Conservation (phyloP, 352 stramenopile genomes). For the Globisporangium paroecandrum region DNA sequence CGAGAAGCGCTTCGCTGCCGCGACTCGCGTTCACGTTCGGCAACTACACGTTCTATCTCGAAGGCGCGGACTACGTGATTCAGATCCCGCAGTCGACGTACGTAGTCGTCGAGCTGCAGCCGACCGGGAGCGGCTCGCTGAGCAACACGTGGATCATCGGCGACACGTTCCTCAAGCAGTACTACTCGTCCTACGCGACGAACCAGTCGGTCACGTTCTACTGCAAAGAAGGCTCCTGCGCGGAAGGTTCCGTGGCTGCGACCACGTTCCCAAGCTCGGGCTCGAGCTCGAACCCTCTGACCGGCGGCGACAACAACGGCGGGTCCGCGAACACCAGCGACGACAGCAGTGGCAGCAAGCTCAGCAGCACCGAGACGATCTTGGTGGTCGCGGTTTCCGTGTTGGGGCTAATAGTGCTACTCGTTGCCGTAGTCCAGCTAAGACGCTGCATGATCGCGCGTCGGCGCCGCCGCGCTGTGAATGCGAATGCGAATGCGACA, state of each 20-base stretch:
- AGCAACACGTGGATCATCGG: slow-evolving; percentile 72
- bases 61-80: slow-evolving; percentile 54
- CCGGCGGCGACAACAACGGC: not conserved
- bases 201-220: slow-evolving; percentile 67
- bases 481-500: not conserved
- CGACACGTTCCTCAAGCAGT: slow-evolving; percentile 74
- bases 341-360: not conserved
- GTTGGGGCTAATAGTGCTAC: slow-evolving; percentile 14
- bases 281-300: not conserved
- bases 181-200: slow-evolving; percentile 69
- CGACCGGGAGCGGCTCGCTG: slow-evolving; percentile 16
- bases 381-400: slow-evolving; percentile 1
- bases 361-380: slow-evolving; percentile 10
- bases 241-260: not conserved
- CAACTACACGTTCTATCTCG: slow-evolving; percentile 54
- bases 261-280: slow-evolving; percentile 9
- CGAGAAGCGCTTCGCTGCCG: slow-evolving; percentile 39
- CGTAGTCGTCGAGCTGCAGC: slow-evolving; percentile 40
- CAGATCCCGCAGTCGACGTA: slow-evolving; percentile 25
- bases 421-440: slow-evolving; percentile 23
- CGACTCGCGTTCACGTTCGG: slow-evolving; percentile 51
- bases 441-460: slow-evolving; percentile 5
- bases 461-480: not conserved
- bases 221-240: slow-evolving; percentile 20
- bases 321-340: slow-evolving; percentile 3